A percentile compares a stretch with the other conserved stretches of the same genome.
phyloP scores from a whole-genome alignment of 805 yeast genomes.

The Wickerhamomyces kurtzmanii region DNA sequence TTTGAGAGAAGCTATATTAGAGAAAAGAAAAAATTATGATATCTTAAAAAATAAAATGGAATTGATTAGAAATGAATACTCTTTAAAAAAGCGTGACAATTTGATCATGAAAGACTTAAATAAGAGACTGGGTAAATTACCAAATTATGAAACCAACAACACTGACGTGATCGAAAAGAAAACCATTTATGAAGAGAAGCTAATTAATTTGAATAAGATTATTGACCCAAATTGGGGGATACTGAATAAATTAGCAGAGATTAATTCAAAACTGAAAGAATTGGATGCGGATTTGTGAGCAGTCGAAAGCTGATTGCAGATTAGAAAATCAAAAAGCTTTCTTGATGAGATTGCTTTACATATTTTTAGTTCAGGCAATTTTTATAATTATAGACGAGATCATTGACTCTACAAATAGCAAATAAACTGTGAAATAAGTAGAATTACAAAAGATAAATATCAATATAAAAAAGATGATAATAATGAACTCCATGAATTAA shows the following conservation, averaged over 20 bases:
- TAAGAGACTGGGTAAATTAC: neutral
- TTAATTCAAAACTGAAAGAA: constrained; percentile 16
- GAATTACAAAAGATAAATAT: no score
- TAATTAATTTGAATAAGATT: constrained; percentile 9
- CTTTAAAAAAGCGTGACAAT: constrained; percentile 3
- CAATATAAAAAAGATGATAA: no score
- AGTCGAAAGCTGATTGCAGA: no score
- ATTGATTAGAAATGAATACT: constrained; percentile 7
- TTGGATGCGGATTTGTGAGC: no score
- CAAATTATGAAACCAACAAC: constrained; percentile 1
- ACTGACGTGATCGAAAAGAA: neutral
- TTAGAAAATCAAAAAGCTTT: no score
- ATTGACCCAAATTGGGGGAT: constrained; percentile 17
- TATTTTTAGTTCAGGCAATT: no score
- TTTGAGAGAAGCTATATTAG: constrained; percentile 18
- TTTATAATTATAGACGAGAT: no score
- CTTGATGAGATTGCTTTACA: no score
- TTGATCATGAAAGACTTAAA: constrained; percentile 1
- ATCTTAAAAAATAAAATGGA: constrained; percentile 13
- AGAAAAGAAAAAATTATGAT: constrained; percentile 16
- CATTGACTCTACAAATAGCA: no score
- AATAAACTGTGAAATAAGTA: no score
- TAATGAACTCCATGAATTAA: no score
- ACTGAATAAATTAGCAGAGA: constrained; percentile 15
- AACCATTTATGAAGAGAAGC: constrained; percentile 5